Conservation (phyloP, 2,329 filamentous ascomycete genomes). For the Hawksworthiomyces lignivorus region DNA sequence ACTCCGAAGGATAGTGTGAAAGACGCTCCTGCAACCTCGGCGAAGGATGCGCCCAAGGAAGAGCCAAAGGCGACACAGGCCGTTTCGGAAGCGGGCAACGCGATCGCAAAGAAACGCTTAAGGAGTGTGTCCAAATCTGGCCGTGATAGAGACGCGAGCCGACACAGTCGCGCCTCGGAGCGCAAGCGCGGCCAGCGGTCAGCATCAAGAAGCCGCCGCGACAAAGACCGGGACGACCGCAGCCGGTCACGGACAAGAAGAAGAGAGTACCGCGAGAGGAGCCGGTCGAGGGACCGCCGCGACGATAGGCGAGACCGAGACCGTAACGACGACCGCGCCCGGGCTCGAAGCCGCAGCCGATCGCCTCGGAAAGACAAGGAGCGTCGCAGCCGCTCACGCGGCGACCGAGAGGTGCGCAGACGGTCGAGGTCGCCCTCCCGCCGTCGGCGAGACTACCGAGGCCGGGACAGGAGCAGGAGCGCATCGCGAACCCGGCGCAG, state of each 20-base stretch:
- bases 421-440: slow-evolving; percentile 11
- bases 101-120: slow-evolving; percentile 8
- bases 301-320: slow-evolving; percentile 17
- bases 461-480: slow-evolving; percentile 6
- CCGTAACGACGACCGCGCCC: slow-evolving; percentile 5
- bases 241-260: slow-evolving; percentile 18
- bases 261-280: slow-evolving; percentile 4
- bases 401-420: background rate
- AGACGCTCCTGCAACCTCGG: background rate
- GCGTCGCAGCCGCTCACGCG: background rate
- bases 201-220: slow-evolving; percentile 16
- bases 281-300: slow-evolving; percentile 6
- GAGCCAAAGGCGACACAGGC: slow-evolving; percentile 12
- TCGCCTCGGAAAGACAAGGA: slow-evolving; percentile 1
- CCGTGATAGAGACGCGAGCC: slow-evolving; percentile 24
- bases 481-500: slow-evolving; percentile 1
- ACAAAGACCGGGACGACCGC: slow-evolving; percentile 18
- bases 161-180: slow-evolving; percentile 19
- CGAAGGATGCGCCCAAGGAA: slow-evolving; percentile 23
- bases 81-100: background rate
- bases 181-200: slow-evolving; percentile 17
- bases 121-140: slow-evolving; percentile 22
- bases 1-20: background rate
- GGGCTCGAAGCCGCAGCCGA: background rate
- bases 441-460: slow-evolving; percentile 7